Evolutionary conservation across 2,329 filamentous ascomycete genomes (phyloP).

Genomic region (Stenocarpella maydis): DNA sequence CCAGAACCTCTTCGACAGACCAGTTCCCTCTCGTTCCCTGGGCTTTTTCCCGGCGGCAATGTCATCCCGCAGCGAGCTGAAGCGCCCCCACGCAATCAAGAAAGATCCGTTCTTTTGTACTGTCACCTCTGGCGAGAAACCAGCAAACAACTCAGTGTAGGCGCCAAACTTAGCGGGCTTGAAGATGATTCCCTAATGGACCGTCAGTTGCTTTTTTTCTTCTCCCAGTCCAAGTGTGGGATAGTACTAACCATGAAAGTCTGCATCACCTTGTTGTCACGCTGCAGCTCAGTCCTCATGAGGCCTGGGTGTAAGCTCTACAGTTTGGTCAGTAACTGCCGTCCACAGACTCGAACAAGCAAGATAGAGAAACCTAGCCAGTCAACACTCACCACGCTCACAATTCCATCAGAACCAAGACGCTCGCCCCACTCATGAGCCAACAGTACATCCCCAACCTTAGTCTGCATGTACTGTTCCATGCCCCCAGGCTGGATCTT

Average conservation of each 20-base stretch:
- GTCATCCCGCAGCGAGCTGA: conserved; percentile 18
- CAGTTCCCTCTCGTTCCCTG: conserved; percentile 3
- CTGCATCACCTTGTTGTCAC: conserved; percentile 19
- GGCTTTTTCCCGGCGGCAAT: background rate
- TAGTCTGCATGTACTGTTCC: conserved; percentile 19
- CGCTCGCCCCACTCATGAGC: conserved; percentile 11
- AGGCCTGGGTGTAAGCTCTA: conserved; percentile 14
- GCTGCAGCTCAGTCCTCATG: conserved; percentile 22
- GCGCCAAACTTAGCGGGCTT: conserved; percentile 48
- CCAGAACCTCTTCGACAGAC: background rate
- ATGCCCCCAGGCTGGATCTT: conserved; percentile 10
- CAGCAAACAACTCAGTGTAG: conserved; percentile 58
- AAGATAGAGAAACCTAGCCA: too few relatives aligned
- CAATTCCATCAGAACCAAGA: conserved; percentile 6
- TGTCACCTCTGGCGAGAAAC: conserved; percentile 53
- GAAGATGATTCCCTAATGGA: conserved; percentile 17
- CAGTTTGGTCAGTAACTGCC: background rate
- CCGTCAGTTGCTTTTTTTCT: background rate
- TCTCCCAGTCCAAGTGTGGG: too few relatives aligned
- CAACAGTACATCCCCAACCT: conserved; percentile 21
- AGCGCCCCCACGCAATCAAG: conserved; percentile 34
- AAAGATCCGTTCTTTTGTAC: conserved; percentile 43
- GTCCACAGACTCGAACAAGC: background rate
- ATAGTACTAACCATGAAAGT: conserved; percentile 1
- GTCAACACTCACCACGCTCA: conserved; percentile 7